Base-by-base conservation (phyloP, 768 basidiomycete genomes). In the Tricholoma furcatifolium region DNA sequence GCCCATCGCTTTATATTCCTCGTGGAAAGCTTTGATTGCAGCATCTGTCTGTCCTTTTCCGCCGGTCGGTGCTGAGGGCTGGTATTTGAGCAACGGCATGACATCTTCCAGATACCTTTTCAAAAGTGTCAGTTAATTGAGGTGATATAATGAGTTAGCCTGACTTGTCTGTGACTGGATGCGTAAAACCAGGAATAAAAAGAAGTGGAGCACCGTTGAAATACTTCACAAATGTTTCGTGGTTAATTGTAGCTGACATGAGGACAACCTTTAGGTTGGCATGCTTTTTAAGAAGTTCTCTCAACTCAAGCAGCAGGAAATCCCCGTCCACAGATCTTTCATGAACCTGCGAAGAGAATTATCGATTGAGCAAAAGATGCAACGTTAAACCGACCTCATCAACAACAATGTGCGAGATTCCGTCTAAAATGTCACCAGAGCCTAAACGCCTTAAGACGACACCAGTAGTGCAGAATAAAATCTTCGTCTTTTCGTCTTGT, bases 171-270 rank as follows among this genome's bases (percentile, higher is more conserved):
- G 74, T 74, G 4, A 96, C 87, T 2, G 90, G 91, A 64, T 89
- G 75, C 1, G 88, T 81, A 59, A 83, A 82, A 1, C 95, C 95
- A 3, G 93, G 91, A 23, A 98, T 97, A 23, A 77, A 80, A 48
- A 97, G 71, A 43, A 91, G 74, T 1, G 95, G 93, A 3, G 93
- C 92, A 18, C 80, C 77, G 45, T 82, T 67, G 64, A 96, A 97
- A 66, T 98, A 98, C 51, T 80, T 77, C 43, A 85, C 73, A 60
- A 93, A 94, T n/a, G 77, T 81, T 56, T 90, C 78, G 54, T 93
- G 91, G 62, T 97, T 95, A 68, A 96, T 95, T 0, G 95, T 98
- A 4, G 95, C 95, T 30, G 90, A 93, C 93, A 97, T 97, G 42
- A 96, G 77, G 18, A 95, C 70, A 18, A 98, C 77, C 65, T 90